A percentile compares a stretch with the other conserved stretches of the same genome.
These are phyloP conservation scores for Pseudomicrostroma phylloplanum DNA, from an alignment of 1,284 basidiomycete species.

Conservation along the genomic window DNA sequence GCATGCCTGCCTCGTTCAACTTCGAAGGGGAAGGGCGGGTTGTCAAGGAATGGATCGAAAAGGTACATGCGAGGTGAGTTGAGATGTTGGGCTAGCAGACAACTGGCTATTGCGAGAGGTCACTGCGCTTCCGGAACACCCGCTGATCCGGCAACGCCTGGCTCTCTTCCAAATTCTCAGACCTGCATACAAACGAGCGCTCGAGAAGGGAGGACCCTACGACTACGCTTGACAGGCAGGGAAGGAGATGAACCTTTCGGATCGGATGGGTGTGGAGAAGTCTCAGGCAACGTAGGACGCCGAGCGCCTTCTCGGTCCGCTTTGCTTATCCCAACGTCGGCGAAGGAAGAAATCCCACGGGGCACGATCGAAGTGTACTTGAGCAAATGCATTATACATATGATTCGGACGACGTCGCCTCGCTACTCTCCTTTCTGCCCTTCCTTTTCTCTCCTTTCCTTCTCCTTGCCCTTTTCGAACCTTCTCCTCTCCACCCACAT, in stretches of 20 bases:
- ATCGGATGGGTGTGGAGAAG: too few relatives aligned
- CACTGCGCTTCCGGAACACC: too few relatives aligned
- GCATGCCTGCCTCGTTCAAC: slow-evolving; percentile 14
- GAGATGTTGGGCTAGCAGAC: neutral
- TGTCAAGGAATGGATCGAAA: slow-evolving; percentile 38
- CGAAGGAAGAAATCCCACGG: too few relatives aligned
- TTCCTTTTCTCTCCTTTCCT: neutral
- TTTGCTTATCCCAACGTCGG: too few relatives aligned
- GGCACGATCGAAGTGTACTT: too few relatives aligned
- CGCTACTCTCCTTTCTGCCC: too few relatives aligned
- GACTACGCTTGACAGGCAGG: slow-evolving; percentile 6
- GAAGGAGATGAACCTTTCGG: too few relatives aligned
- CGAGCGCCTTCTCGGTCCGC: too few relatives aligned
- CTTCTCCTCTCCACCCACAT: slow-evolving; percentile 7
- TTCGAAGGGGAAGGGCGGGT: slow-evolving; percentile 17
- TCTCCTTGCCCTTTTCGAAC: slow-evolving; percentile 11
- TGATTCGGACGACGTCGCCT: too few relatives aligned
- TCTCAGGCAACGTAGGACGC: too few relatives aligned
- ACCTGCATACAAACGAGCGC: slow-evolving; percentile 16
- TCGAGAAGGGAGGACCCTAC: slow-evolving; percentile 14
- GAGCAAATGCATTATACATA: too few relatives aligned
- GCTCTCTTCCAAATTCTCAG: neutral
- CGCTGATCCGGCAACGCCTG: neutral
- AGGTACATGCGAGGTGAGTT: slow-evolving; percentile 22
- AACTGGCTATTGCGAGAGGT: neutral